Base-by-base conservation (phyloP, 2,329 filamentous ascomycete genomes). In the Diaporthe batatas region DNA sequence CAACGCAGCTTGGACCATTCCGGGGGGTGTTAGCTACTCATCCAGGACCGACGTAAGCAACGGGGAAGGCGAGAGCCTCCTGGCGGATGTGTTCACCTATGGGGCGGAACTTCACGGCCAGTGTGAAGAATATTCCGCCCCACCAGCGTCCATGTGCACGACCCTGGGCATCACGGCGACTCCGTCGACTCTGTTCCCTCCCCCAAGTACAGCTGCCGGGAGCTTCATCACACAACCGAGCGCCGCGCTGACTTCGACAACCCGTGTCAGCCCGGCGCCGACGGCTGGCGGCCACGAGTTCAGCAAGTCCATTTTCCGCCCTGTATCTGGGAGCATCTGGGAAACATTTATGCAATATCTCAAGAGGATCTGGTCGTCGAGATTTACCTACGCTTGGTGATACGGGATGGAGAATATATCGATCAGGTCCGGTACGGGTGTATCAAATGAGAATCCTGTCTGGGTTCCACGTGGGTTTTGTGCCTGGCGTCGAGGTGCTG, bases 31-130 rank as follows among this genome's bases (percentile, higher is more conserved):
- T 11, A 73, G 72, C 39, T 71, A 64, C 42, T 58, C 72, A 8
- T 64, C 68, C 21, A 54, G 58, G 58, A 73, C 64, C 32, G 72
- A 73, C 12, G 55, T 73, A 16, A 67, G 70, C 68, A 73, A 70
- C 11, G 72, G 72, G 6, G 68, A 71, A 25, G 34, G 36, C 12
- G 72, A 54, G 12, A 49, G 14, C 55, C n/a, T 65, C 12, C 36
- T 58, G 12, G 29, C 10, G 12, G 72, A 73, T 21, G 58, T 67
- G 14, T 73, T 73, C 68, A 71, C 70, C 25, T 58, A 71, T 25
- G 72, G 68, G 36, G 68, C 64, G 12, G 72, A 71, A 16, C 14
- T 73, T 2, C 72, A 59, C 18, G 72, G 72, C n/a, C 44, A 59
- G 21, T 71, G 68, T 49, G 54, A 71, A n/a, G 29, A 47, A 6